phyloP scores from a whole-genome alignment of 1,284 basidiomycete species.

The Cerioporus squamosus region DNA sequence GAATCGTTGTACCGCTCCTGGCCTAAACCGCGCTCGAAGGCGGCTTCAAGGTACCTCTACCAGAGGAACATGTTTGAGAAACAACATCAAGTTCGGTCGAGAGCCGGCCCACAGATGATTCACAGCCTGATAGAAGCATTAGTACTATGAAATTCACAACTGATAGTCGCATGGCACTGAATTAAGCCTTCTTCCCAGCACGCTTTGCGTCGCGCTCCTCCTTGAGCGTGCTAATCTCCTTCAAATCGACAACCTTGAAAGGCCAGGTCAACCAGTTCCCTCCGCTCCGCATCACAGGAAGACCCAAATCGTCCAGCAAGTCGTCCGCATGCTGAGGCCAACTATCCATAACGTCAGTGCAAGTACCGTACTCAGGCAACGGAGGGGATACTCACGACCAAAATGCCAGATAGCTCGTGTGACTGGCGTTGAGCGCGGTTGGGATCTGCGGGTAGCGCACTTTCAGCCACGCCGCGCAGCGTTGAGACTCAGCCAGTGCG shows the following conservation, averaged over 20 bases:
- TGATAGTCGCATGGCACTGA: no score
- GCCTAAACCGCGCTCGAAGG: no score
- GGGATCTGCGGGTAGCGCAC: slow-evolving; percentile 53
- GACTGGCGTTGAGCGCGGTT: slow-evolving; percentile 50
- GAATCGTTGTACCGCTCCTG: no score
- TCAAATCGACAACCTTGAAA: slow-evolving; percentile 51
- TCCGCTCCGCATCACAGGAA: slow-evolving; percentile 53
- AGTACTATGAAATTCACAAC: no score
- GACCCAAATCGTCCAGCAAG: slow-evolving; percentile 59
- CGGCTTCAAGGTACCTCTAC: no score
- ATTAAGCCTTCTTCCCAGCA: neutral
- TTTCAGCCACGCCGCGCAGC: slow-evolving; percentile 52
- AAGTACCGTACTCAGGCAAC: no score
- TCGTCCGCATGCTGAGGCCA: slow-evolving; percentile 64
- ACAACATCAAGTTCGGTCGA: no score
- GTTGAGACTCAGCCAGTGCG: slow-evolving; percentile 45
- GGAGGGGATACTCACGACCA: slow-evolving; percentile 52
- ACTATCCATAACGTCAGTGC: no score
- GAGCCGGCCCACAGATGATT: no score
- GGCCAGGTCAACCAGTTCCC: slow-evolving; percentile 66
- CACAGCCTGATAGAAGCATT: no score
- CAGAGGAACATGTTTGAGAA: no score
- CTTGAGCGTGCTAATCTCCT: neutral
- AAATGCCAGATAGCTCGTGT: slow-evolving; percentile 47
- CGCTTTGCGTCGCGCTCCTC: neutral